Evolutionary conservation across 2,329 filamentous ascomycete genomes (phyloP), one percentile per base, ranked within the genome.

Genomic region (Xylariaceae sp.): DNA sequence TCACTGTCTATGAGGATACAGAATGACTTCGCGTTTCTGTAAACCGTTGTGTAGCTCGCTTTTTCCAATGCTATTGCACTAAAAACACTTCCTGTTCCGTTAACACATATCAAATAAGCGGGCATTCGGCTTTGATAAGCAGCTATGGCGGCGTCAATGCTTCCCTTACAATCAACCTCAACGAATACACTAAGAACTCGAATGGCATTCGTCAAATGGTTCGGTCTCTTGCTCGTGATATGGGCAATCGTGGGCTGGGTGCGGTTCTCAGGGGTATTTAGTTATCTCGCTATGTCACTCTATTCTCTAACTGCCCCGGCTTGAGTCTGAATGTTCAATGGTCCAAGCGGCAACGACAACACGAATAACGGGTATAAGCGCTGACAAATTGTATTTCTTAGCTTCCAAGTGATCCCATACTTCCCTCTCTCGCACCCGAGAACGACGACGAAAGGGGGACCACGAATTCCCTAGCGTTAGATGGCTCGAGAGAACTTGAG

Each of bases 161-260:
- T 45, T n/a, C 44, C 53, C 4, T 21, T 49, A 24, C 48, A 46
- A 9, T 40, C 53, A 1, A 19, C 46, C 4, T 8, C 52, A n/a
- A 11, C 45, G 21, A 47, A 24, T 17, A 33, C 12, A 28, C 34
- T 31, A 34, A 52, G 39, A 26, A 47, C 16, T 19, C 53, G 36
- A 17, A 26, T 6, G 16, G 37, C 23, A 24, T 17, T 33, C 34
- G 8, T 54, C 14, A 58, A 54, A 40, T 57, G 53, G 9, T 1
- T 59, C 26, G 36, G 40, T n/a, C 17, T 56, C 17, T 48, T 64
- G 21, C n/a, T 64, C 11, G 29, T 39, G 5, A 31, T 57, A 17
- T 63, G 58, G 52, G 41, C 36, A 6, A 4, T 63, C 7, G 37
- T 45, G 6, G 21, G 33, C 6, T 56, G 40, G 44, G 3, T 51